Evolutionary conservation across 495 filamentous ascomycete genomes (phyloP), one percentile per base, ranked within the genome.

Genomic region (Hyphodiscus hymeniophilus): DNA sequence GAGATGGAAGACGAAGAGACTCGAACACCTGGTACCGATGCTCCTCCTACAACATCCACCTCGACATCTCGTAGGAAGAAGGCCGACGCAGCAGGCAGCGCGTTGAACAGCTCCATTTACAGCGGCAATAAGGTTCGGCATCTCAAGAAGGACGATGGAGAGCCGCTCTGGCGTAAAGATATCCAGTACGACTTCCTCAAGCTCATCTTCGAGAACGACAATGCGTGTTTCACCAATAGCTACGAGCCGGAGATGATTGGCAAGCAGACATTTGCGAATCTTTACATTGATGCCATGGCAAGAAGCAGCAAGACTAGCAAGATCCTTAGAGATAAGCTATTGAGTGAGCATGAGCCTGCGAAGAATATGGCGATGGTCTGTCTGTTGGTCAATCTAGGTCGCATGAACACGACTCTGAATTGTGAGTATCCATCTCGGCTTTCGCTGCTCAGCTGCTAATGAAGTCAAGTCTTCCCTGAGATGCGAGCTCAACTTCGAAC

Each of bases 351-450:
- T 56, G 80, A 85, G 47, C 89, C 88, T 35, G 92, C 94, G 23
- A 85, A 94, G 62, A 88, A 85, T 60, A 98, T 98, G 94, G 92
- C 92, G 7, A 98, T 98, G 92, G 89, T 98, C 48, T 98, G 92
- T 70, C 68, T 98, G 59, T 69, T 98, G 60, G 92, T 98, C 58
- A 98, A 98, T 62, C 83, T 98, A 52, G 92, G 92, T 35, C 76
- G 92, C 49, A 98, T 98, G 94, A 98, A 98, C 65, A 98, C 92
- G 13, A 98, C 92, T 0, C 70, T 98, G 18, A 98, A 98, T 64
- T 98, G 91, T 96, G 73, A 55, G 77, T 49, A 51, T 35, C 42
- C 31, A 28, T 12, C 21, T 23, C 36, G 42, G 13, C 21, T 23
- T 32, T 42, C 20, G 11, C n/a, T 34, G 12, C 16, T 30, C 12